Evolutionary conservation across 2,329 filamentous ascomycete genomes (phyloP), one percentile per base, ranked within the genome.

Genomic region (Arachnomyces sp.): DNA sequence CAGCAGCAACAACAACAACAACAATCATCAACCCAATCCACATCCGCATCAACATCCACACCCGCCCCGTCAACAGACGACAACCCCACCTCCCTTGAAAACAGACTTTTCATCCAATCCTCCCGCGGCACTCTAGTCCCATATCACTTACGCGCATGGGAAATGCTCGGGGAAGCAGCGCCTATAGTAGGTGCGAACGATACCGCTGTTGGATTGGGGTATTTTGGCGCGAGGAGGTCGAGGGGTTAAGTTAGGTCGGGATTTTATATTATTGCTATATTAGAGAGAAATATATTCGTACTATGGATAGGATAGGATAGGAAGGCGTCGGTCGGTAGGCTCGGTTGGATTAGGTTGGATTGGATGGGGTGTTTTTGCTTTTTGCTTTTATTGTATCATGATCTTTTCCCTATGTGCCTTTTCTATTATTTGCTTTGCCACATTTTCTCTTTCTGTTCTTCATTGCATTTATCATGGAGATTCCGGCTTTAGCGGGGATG

Each of bases 91-190:
- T 54, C 47, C 32, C 42, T 55, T 17, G 40, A 51, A 11, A 57
- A 55, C 36, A 56, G 57, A 18, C 56, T 67, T 29, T 60, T 60
- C 31, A 48, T 66, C 30, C 61, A 67, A 43, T 52, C 60, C 25
- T 62, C 61, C 7, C 57, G 59, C 15, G 21, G 21, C 21, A 43
- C 55, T 4, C 43, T 60, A 28, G 62, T 61, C 2, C 45, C 60
- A 2, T 66, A 58, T 36, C 56, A 57, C 2, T 45, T 63, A 7
- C 61, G 61, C 15, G 60, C 59, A 18, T 69, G 66, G 66, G 66
- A 69, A 43, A 57, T 68, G 41, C 54, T 69, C 16, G 63, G 66
- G 45, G 66, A 68, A 42, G 61, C 66, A 8, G 65, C 66, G 13
- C 66, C 66, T 2, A 57, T 67, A 13, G 49, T 63, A 15, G 63